These are phyloP conservation scores for Eucalyptus brandiana DNA, from an alignment of 345 rosid genomes.

Conservation along the genomic window DNA sequence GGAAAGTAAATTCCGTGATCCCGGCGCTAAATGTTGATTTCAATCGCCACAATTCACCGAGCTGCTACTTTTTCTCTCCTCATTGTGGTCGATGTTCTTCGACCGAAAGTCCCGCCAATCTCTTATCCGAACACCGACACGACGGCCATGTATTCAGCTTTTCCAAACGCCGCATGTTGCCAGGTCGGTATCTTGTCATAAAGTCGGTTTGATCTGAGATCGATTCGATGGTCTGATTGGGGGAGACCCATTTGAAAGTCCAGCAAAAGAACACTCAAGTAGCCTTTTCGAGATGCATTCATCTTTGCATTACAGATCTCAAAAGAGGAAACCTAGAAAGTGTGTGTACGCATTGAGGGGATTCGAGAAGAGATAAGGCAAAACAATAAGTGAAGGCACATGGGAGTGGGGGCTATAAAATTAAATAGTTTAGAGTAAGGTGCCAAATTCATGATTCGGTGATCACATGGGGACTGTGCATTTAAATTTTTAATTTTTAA, in stretches of 20 bases:
- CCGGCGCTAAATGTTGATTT: background rate
- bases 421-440: background rate
- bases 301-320: background rate
- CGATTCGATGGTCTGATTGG: background rate
- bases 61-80: background rate
- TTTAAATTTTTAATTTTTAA: background rate
- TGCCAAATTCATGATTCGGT: background rate
- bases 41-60: background rate
- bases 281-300: background rate
- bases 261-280: background rate
- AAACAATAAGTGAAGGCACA: conserved; percentile 34
- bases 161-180: background rate
- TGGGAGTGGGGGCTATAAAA: conserved; percentile 5
- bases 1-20: background rate
- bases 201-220: background rate
- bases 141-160: background rate
- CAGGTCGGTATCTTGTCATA: background rate
- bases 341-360: background rate
- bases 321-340: background rate
- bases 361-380: background rate
- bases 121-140: background rate
- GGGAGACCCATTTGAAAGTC: background rate
- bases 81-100: background rate
- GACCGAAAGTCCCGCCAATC: background rate
- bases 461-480: background rate